These are phyloP conservation scores for Glycyrrhiza uralensis DNA, from an alignment of 306 rosid species.

Conservation along the genomic window DNA sequence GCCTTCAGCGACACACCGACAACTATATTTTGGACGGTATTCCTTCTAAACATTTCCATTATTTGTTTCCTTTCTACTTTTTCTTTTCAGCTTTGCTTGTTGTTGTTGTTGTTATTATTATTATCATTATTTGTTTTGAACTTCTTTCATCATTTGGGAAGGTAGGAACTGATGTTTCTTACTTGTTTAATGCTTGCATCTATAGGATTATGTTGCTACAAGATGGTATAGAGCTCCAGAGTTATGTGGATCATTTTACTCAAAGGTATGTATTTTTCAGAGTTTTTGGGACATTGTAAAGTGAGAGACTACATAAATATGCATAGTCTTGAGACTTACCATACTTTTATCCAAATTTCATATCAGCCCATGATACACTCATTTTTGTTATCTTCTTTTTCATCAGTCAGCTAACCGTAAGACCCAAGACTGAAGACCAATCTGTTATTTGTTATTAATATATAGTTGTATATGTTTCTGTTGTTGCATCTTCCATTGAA, in stretches of 20 bases:
- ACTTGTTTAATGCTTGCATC: not conserved
- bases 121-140: not conserved
- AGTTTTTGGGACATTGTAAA: constrained; percentile 3
- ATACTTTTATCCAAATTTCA: not conserved
- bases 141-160: not conserved
- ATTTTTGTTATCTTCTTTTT: not conserved
- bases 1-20: constrained; percentile 93
- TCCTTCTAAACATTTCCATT: not conserved
- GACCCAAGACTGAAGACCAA: not conserved
- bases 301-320: not conserved
- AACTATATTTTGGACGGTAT: constrained; percentile 97
- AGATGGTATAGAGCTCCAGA: constrained; percentile 99
- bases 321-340: not conserved
- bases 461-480: not conserved
- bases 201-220: constrained; percentile 97
- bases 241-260: constrained; percentile 93
- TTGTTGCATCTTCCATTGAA: not conserved
- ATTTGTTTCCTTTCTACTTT: not conserved
- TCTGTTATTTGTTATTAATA: not conserved
- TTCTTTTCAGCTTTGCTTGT: not conserved
- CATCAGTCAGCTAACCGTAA: not conserved
- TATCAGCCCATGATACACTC: not conserved
- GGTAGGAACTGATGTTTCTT: not conserved
- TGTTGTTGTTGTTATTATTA: not conserved
- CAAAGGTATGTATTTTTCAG: constrained; percentile 56